Conservation (phyloP, 176 grass and related monocot species). For the Avena insularis region DNA sequence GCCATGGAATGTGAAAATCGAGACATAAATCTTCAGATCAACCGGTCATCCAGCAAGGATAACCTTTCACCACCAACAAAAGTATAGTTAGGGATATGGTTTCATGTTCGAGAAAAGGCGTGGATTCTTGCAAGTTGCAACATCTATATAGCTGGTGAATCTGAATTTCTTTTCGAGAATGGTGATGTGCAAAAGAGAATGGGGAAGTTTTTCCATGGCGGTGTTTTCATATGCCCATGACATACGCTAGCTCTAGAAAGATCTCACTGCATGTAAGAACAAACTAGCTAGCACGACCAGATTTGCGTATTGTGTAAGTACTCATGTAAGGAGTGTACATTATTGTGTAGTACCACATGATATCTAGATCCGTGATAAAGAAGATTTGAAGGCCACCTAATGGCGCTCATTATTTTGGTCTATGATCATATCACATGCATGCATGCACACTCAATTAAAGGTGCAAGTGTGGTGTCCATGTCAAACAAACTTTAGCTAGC, state of each 20-base stretch:
- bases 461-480: not conserved
- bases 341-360: slow-evolving; percentile 9
- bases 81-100: not conserved
- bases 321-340: not conserved
- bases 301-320: not conserved
- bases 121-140: not conserved
- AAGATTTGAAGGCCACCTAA: slow-evolving; percentile 22
- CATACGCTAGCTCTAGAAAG: not conserved
- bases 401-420: slow-evolving; percentile 18
- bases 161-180: not conserved
- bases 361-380: slow-evolving; percentile 21
- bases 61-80: not conserved
- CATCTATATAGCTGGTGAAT: not conserved
- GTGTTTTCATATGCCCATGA: not conserved
- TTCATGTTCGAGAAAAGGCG: not conserved
- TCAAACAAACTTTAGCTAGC: slow-evolving; percentile 27
- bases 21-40: not conserved
- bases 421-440: slow-evolving; percentile 33
- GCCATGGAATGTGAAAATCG: not conserved
- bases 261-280: slow-evolving; percentile 1
- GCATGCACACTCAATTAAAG: slow-evolving; percentile 41
- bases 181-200: not conserved
- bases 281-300: not conserved
- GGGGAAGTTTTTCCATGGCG: not conserved
- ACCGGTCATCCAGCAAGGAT: not conserved